Percentiles rank a stretch among this genome's conserved stretches.
These are phyloP conservation scores for Beauveria sp. DNA, from an alignment of 2,329 filamentous ascomycete genomes.

Conservation along the genomic window DNA sequence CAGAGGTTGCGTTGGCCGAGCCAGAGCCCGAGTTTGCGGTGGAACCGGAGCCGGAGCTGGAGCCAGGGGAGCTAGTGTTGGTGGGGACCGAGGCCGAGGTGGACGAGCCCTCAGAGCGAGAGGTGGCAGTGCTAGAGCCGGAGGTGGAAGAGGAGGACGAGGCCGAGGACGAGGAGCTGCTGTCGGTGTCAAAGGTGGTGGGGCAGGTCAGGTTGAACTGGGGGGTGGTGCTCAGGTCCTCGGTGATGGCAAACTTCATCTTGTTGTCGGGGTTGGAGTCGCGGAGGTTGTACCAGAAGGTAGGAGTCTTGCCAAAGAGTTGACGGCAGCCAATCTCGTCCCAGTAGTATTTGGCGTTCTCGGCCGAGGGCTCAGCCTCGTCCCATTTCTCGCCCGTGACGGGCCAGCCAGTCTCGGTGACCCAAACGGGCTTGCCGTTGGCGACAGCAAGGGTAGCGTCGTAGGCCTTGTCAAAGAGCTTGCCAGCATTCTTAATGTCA, in stretches of 20 bases:
- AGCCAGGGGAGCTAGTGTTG: neutral
- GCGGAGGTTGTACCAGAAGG: conserved; percentile 55
- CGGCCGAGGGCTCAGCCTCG: conserved; percentile 43
- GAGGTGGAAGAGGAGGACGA: conserved; percentile 9
- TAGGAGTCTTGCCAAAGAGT: conserved; percentile 47
- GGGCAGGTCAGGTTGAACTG: conserved; percentile 48
- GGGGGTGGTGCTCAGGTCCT: conserved; percentile 43
- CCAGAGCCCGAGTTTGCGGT: conserved; percentile 16
- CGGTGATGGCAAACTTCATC: conserved; percentile 50
- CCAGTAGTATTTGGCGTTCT: conserved; percentile 60
- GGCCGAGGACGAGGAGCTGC: conserved; percentile 1
- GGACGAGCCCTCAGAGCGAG: neutral
- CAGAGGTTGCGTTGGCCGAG: conserved; percentile 8
- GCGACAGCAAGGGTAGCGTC: conserved; percentile 37
- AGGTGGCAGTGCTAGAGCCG: conserved; percentile 11
- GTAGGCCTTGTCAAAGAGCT: conserved; percentile 46
- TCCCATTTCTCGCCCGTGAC: conserved; percentile 45
- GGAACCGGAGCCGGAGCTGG: neutral
- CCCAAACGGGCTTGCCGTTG: conserved; percentile 48
- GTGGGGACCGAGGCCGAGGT: neutral
- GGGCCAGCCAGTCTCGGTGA: conserved; percentile 62
- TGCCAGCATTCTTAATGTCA: conserved; percentile 44
- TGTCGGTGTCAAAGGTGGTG: conserved; percentile 29
- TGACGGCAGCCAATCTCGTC: conserved; percentile 50
- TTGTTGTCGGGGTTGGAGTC: conserved; percentile 54